Base-by-base conservation (phyloP, 352 stramenopile genomes). In the Saprolegnia parasitica region DNA sequence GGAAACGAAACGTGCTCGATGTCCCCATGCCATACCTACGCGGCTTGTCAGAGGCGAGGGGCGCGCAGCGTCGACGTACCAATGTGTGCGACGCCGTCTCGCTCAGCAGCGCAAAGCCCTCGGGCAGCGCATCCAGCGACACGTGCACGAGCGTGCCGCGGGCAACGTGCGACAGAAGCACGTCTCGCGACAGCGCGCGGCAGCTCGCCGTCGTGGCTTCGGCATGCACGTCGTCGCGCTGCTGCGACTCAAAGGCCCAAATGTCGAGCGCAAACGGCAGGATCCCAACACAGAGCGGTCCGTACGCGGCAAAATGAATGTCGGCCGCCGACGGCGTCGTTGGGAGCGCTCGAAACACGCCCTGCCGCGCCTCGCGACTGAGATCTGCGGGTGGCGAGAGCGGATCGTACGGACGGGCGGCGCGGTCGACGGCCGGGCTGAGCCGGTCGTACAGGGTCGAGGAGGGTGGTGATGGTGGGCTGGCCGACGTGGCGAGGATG, bases 181-280 rank as follows among this genome's bases (percentile, higher is more conserved):
- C 37, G 47, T 70, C 63, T 10, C 63, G 63, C 16, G 63, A 70
- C 21, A 70, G 15, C 23, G 54, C 46, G 4, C 35, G 37, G 42
- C 46, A 20, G 18, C 18, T 62, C 16, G 6, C n/a, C 47, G 88
- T 79, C 0, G 86, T 65, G 10, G 84, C 81, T 4, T 71, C 76
- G 55, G 87, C 81, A 21, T 89, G 72, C 84, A 91, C 89, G 39
- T 77, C 78, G 18, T 71, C 74, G 2, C 84, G 76, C 29, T 91
- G 84, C 52, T 86, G 81, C 8, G 81, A 79, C 15, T 88, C 49
- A 47, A 89, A 91, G 5, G 78, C 81, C 84, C 84, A 91, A 42
- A 91, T 76, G 35, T 91, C 81, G 26, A 91, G 71, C 0, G 79
- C 77, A 72, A 91, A 90, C 20, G 61, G 35, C 71, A 65, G 6